Percentiles rank a stretch among this genome's conserved stretches.
phyloP scores from a whole-genome alignment of 441 rosid genomes.

The Croton laevigatus region DNA sequence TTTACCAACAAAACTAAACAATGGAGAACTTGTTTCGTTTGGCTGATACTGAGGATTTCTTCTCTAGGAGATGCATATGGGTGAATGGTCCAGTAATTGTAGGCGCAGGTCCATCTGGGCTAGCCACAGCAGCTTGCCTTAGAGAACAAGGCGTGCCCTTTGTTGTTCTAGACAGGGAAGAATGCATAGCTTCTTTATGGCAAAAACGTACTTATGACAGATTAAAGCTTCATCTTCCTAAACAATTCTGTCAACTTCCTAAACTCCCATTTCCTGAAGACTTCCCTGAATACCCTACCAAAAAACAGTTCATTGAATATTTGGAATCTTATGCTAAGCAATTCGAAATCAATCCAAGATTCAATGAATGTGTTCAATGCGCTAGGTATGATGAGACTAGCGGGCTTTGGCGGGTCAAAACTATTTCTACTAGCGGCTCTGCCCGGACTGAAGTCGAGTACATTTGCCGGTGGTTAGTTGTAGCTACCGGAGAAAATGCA shows the following conservation, averaged over 20 bases:
- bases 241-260: slow-evolving; percentile 35
- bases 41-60: slow-evolving; percentile 39
- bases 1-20: slow-evolving; percentile 16
- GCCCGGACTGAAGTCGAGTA: slow-evolving; percentile 25
- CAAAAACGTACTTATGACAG: slow-evolving; percentile 32
- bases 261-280: slow-evolving; percentile 27
- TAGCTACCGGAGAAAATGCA: slow-evolving; percentile 36
- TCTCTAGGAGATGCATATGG: slow-evolving; percentile 27
- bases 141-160: slow-evolving; percentile 28
- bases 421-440: slow-evolving; percentile 15
- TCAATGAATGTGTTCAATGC: slow-evolving; percentile 25
- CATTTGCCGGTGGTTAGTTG: slow-evolving; percentile 34
- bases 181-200: slow-evolving; percentile 33
- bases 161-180: slow-evolving; percentile 26
- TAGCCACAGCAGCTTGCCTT: slow-evolving; percentile 31
- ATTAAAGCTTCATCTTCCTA: slow-evolving; percentile 33
- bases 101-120: slow-evolving; percentile 33
- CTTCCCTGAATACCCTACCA: slow-evolving; percentile 30
- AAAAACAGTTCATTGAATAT: slow-evolving; percentile 30
- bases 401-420: slow-evolving; percentile 32
- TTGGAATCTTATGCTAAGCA: slow-evolving; percentile 25
- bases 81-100: slow-evolving; percentile 32
- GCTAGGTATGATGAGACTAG: slow-evolving; percentile 28
- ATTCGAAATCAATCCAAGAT: slow-evolving; percentile 27
- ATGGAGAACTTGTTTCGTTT: slow-evolving; percentile 56